These are phyloP conservation scores for Onygenales sp. DNA, from an alignment of 2,329 filamentous ascomycete species.

Conservation along the genomic window DNA sequence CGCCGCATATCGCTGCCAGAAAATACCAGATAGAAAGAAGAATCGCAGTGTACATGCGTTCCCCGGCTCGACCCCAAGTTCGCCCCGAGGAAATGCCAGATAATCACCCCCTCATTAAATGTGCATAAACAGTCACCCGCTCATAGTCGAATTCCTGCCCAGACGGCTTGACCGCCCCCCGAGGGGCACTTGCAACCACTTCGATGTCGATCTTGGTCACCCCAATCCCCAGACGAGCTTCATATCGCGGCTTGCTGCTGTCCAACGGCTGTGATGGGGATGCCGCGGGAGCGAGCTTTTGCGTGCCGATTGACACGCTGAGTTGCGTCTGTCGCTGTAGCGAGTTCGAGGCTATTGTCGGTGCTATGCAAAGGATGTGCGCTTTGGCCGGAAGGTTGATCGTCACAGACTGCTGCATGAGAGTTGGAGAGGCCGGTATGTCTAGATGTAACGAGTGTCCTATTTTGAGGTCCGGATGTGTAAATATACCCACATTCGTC, in stretches of 20 bases:
- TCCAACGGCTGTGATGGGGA: conserved; percentile 43
- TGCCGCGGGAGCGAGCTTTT: conserved; percentile 50
- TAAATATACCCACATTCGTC: conserved; percentile 54
- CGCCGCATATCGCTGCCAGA: not conserved
- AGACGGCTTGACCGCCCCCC: conserved; percentile 40
- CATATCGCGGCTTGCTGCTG: conserved; percentile 59
- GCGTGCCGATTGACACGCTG: conserved; percentile 62
- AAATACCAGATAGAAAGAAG: not conserved
- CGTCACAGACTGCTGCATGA: conserved; percentile 63
- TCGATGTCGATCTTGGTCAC: conserved; percentile 73
- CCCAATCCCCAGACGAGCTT: conserved; percentile 60
- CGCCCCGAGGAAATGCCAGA: not conserved
- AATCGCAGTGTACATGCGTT: not conserved
- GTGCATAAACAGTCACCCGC: conserved; percentile 65
- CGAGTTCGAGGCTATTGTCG: conserved; percentile 53
- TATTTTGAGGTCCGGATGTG: conserved; percentile 57
- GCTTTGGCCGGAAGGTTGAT: conserved; percentile 58
- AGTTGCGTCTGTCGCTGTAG: conserved; percentile 65
- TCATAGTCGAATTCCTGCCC: conserved; percentile 57
- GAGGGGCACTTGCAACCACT: conserved; percentile 60
- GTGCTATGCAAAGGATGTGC: conserved; percentile 61
- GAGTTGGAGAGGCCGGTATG: conserved; percentile 55
- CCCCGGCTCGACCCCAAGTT: too few relatives aligned
- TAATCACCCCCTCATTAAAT: conserved; percentile 49
- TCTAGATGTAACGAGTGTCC: conserved; percentile 54